These are phyloP conservation scores for Syzygium jambos DNA, from an alignment of 345 rosid species.

Conservation along the genomic window DNA sequence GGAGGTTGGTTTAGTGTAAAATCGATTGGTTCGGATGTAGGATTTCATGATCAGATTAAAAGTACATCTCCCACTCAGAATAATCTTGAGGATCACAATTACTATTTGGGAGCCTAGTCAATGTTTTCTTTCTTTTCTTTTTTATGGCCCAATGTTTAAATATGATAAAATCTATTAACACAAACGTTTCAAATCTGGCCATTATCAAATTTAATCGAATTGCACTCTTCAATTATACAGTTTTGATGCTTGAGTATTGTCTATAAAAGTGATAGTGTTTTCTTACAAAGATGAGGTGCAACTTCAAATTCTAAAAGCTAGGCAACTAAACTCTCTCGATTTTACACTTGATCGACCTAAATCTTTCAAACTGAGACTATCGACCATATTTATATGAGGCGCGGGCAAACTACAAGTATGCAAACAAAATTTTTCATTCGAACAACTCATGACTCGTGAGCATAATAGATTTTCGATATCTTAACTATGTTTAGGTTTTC, in stretches of 20 bases:
- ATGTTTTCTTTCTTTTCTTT: not conserved
- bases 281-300: not conserved
- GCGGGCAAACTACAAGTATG: not conserved
- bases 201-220: not conserved
- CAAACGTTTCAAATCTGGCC: not conserved
- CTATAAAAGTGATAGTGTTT: not conserved
- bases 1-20: not conserved
- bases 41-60: not conserved
- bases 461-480: not conserved
- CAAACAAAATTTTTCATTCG: not conserved
- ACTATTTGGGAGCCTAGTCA: fast-evolving
- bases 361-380: not conserved
- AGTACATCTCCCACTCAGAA: not conserved
- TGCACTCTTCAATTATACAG: not conserved
- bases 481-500: not conserved
- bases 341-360: not conserved
- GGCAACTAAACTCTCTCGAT: not conserved
- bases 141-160: not conserved
- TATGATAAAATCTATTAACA: not conserved
- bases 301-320: not conserved
- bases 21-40: not conserved
- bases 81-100: not conserved
- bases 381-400: not conserved
- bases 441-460: not conserved
- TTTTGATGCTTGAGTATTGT: not conserved